phyloP scores from a whole-genome alignment of 805 yeast species.

The Ogataea allantospora region DNA sequence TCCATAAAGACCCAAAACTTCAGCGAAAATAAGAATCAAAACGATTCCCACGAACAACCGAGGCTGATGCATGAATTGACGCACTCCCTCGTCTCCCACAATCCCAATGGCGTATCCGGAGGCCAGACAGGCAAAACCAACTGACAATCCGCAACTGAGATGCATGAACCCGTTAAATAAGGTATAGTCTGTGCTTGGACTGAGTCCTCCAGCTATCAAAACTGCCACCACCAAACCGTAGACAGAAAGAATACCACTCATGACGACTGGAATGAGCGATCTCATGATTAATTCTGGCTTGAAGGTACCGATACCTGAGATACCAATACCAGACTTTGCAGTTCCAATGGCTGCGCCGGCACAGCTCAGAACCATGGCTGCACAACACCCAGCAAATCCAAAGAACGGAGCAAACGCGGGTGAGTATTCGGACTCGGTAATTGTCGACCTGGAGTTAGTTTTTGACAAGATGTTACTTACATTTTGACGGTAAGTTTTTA shows the following conservation, averaged over 20 bases:
- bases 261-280: conserved; percentile 92
- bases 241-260: conserved; percentile 96
- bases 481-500: conserved; percentile 9
- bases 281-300: conserved; percentile 97
- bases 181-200: conserved; percentile 77
- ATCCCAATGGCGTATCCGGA: conserved; percentile 98
- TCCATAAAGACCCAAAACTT: conserved; percentile 95
- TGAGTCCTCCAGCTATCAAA: conserved; percentile 84
- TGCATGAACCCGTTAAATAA: conserved; percentile 98
- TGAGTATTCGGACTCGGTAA: conserved; percentile 54
- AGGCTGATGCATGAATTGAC: conserved; percentile 97
- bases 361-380: conserved; percentile 86
- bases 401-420: conserved; percentile 96
- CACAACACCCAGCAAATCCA: conserved; percentile 96
- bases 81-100: conserved; percentile 98
- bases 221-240: conserved; percentile 97
- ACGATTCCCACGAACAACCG: conserved; percentile 98
- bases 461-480: conserved; percentile 2
- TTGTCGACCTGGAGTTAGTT: conserved; percentile 21
- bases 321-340: conserved; percentile 97
- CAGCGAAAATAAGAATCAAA: conserved; percentile 97
- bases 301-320: conserved; percentile 96
- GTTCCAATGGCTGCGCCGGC: conserved; percentile 99
- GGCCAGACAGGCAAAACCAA: conserved; percentile 94
- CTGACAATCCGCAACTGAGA: conserved; percentile 91